Percentiles rank a stretch among this genome's conserved stretches.
Evolutionary conservation across 1,284 basidiomycete genomes (phyloP).

Genomic region (Tilletia caries): DNA sequence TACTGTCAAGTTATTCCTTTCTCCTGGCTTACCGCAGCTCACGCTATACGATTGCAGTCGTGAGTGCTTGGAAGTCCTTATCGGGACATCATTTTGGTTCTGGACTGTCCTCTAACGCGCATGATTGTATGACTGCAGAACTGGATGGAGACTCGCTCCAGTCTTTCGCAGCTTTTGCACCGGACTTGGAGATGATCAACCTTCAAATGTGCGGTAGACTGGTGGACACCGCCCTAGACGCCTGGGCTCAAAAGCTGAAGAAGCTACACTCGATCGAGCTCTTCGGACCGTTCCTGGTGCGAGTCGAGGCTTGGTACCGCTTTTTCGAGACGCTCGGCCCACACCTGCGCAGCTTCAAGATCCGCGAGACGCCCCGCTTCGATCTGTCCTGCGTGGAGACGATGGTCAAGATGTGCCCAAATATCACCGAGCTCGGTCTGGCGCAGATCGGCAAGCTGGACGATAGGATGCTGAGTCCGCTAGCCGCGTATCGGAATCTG

Average conservation of each 20-base stretch:
- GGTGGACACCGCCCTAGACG: constrained; percentile 65
- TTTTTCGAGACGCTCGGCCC: constrained; percentile 68
- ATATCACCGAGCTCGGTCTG: constrained; percentile 69
- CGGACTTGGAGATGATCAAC: constrained; percentile 54
- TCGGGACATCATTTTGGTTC: no score
- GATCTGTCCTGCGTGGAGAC: constrained; percentile 68
- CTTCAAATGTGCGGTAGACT: constrained; percentile 86
- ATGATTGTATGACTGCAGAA: constrained; percentile 13
- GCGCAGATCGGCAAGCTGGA: constrained; percentile 69
- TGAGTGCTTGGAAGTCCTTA: constrained; percentile 58
- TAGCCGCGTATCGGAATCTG: constrained; percentile 57
- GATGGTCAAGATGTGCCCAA: constrained; percentile 65
- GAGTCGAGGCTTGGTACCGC: constrained; percentile 68
- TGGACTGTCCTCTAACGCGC: no score
- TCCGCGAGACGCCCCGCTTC: constrained; percentile 77
- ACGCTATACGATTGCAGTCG: constrained; percentile 87
- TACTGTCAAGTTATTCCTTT: constrained; percentile 78
- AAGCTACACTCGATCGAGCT: constrained; percentile 72
- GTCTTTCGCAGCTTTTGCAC: constrained; percentile 40
- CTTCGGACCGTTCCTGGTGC: constrained; percentile 82
- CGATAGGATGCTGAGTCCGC: constrained; percentile 37
- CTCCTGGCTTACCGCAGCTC: constrained; percentile 66
- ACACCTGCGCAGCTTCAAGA: constrained; percentile 69
- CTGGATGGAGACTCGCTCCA: constrained; percentile 39
- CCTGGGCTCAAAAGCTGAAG: constrained; percentile 67